Evolutionary conservation across 192 early-diverging fungal genomes (phyloP), one percentile per base, ranked within the genome.

Genomic region (Lobulomyces angularis): DNA sequence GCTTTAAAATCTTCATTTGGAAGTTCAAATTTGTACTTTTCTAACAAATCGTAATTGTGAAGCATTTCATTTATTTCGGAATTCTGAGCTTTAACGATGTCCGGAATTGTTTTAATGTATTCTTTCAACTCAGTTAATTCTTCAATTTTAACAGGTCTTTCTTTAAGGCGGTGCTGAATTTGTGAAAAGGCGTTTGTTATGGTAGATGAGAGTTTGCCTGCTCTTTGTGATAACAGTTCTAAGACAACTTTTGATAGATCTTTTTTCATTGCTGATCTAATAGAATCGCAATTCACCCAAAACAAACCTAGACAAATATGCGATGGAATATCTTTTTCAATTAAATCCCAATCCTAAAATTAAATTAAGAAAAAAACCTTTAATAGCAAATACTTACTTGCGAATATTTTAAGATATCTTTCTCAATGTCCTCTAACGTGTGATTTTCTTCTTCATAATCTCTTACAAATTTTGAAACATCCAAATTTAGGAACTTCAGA

Each of bases 1-100:
- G 66, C 49, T 29, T 56, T 36, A 41, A 74, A 67, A 41, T 78
- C 75, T 45, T 78, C 75, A 50, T 78, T 78, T 1, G 65, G 61
- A 5, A 58, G 48, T 38, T 70, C 68, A 35, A 60, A 74, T 16
- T 59, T 55, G 41, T 72, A 60, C 43, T 64, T 72, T 38, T 78
- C 75, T 3, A 78, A 52, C 30, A 76, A 39, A 19, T 74, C 69
- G 37, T 61, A 78, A 45, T 67, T 53, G 9, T 60, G 55, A 1
- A 71, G 59, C 68, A 77, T 69, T 33, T 71, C 71, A 16, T 43
- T 45, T 30, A 77, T 55, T n/a, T 39, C 37, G 3, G 22, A 14
- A 21, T 67, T 55, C 32, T 66, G 69, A 7, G 21, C 39, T 23
- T 50, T 37, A n/a, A 50, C 56, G 12, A 51, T 55, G 5, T 77